Evolutionary conservation across 2,329 filamentous ascomycete genomes (phyloP), one percentile per base, ranked within the genome.

Genomic region (Ilyonectria sp.): DNA sequence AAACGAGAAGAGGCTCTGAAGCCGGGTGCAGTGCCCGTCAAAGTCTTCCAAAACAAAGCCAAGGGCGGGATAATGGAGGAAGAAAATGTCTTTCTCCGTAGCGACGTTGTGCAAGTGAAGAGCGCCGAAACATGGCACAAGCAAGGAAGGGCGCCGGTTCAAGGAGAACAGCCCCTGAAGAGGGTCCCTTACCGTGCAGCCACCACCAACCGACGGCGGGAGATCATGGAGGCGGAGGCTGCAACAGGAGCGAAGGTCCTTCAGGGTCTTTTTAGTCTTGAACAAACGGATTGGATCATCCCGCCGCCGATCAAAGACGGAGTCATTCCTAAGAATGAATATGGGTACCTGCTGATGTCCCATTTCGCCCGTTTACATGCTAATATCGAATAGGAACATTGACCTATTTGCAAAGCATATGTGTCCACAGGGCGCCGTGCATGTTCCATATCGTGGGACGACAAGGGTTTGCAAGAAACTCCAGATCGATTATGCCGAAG

Each of bases 51-150:
- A 5, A 90, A 90, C 67, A 91, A 90, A 53, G 91, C 89, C 10
- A 97, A 95, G 80, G 92, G 91, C 15, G 89, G 90, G 50, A 92
- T 91, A 53, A 82, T 87, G 3, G 92, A 92, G 50, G 89, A 93
- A 65, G 94, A 97, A 78, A 91, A 93, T 1, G 94, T 98, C 0
- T 98, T 90, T 77, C 87, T 87, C 1, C 91, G 95, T 37, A 87
- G 89, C 60, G 95, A 98, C 71, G 90, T 98, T 0, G 90, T 95
- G 2, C 86, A 88, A 44, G 97, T 97, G 79, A 95, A 97, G 80
- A 97, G 94, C 31, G 92, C 93, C 1, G 96, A 99, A 79, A 97
- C 94, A 1, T 99, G 96, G 96, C 96, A 98, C 79, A 98, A 98
- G 79, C 95, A 98, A 84, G 96, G 96, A 0, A 89, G 95, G 11